These are phyloP conservation scores for Leccinum proximum DNA, from an alignment of 1,284 basidiomycete genomes.

Conservation along the genomic window DNA sequence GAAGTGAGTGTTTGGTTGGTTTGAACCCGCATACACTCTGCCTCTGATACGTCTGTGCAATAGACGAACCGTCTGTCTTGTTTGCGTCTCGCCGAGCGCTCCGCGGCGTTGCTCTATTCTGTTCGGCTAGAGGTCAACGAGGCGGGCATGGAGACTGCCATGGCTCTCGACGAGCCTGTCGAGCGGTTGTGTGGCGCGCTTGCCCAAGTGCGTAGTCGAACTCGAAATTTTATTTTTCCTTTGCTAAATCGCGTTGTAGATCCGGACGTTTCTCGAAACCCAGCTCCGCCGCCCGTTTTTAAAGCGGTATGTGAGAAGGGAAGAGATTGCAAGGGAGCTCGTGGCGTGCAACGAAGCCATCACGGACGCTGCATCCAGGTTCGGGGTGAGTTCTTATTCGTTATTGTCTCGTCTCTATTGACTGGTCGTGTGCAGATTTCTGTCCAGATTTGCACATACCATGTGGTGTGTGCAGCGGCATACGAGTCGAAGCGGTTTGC, in stretches of 20 bases:
- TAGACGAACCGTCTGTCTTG: constrained; percentile 56
- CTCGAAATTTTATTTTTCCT: neutral
- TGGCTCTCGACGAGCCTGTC: constrained; percentile 34
- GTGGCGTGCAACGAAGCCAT: constrained; percentile 49
- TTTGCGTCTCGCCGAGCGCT: constrained; percentile 48
- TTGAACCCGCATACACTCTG: neutral
- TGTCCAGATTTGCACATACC: constrained; percentile 24
- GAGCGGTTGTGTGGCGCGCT: constrained; percentile 34
- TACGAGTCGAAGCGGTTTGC: constrained; percentile 24
- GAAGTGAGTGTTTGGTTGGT: constrained; percentile 45
- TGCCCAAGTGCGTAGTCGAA: constrained; percentile 41
- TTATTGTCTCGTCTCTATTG: constrained; percentile 1
- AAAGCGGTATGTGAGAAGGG: constrained; percentile 74
- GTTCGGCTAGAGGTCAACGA: constrained; percentile 43
- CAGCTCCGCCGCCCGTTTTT: constrained; percentile 69
- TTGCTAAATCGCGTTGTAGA: constrained; percentile 20
- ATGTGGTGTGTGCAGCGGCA: constrained; percentile 13
- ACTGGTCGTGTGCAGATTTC: constrained; percentile 16
- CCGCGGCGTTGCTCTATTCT: constrained; percentile 46
- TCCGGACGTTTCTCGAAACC: constrained; percentile 53
- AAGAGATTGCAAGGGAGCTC: constrained; percentile 62
- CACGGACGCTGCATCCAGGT: constrained; percentile 44
- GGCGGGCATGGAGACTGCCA: constrained; percentile 29
- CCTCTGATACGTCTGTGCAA: neutral
- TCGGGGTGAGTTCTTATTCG: constrained; percentile 41